These are phyloP conservation scores for Monosporascus sp. DNA, from an alignment of 2,329 filamentous ascomycete genomes.

Conservation along the genomic window DNA sequence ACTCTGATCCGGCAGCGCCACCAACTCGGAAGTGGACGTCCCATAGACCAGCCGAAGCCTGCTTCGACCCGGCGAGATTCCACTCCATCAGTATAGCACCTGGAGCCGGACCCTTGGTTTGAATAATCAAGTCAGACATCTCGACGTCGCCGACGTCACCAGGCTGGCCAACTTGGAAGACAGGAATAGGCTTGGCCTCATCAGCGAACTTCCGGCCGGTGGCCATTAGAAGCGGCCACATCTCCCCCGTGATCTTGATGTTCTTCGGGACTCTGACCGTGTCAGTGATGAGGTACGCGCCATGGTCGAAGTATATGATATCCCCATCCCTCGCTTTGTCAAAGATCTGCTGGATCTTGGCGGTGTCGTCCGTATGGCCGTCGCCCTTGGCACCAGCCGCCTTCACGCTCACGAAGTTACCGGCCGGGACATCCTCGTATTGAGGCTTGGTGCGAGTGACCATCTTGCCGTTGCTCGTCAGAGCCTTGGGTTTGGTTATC, in stretches of 20 bases:
- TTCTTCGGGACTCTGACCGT: conserved; percentile 72
- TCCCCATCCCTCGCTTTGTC: conserved; percentile 59
- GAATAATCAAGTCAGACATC: conserved; percentile 82
- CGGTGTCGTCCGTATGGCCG: conserved; percentile 80
- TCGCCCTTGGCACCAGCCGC: conserved; percentile 80
- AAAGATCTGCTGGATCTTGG: conserved; percentile 74
- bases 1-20: conserved; percentile 75
- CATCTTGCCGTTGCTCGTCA: conserved; percentile 63
- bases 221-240: conserved; percentile 88
- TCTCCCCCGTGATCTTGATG: conserved; percentile 83
- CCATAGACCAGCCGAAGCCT: conserved; percentile 78
- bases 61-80: conserved; percentile 67
- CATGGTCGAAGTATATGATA: conserved; percentile 71
- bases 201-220: conserved; percentile 70
- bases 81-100: conserved; percentile 90
- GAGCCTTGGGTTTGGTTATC: conserved; percentile 58
- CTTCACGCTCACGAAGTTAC: conserved; percentile 79
- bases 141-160: conserved; percentile 78
- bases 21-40: conserved; percentile 95
- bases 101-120: conserved; percentile 76
- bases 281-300: conserved; percentile 64
- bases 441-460: conserved; percentile 87
- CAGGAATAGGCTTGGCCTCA: conserved; percentile 69
- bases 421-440: conserved; percentile 65
- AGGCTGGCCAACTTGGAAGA: conserved; percentile 75